Base-by-base conservation (phyloP, 495 filamentous ascomycete species). In the Daldinia concentrica region DNA sequence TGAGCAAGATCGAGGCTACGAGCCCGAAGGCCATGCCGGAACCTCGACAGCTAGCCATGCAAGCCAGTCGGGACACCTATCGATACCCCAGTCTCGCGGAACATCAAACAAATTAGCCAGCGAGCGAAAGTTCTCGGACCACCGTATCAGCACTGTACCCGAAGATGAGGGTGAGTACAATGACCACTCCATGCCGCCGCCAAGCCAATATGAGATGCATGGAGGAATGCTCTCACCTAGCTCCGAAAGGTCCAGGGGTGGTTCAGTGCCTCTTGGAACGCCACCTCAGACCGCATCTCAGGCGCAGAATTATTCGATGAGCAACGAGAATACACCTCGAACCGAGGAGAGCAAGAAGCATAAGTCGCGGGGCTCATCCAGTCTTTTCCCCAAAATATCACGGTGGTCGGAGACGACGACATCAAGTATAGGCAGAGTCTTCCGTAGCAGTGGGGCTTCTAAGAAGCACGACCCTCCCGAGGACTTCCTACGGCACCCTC, bases 321-420 rank as follows among this genome's bases (percentile, higher is more conserved):
- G 89, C 79, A 87, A 86, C 58, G 93, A 95, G 71, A 91, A 93
- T 57, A 94, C 93, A 0, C 93, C 93, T 32, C 74, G 74, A 58
- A 89, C 87, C 6, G 91, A 92, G 30, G 94, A 94, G 79, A 85
- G 87, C 64, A 90, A 90, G 73, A 98, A 97, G 82, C 93, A 97
- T 80, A 96, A 97, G 79, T 95, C 93, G 11, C 92, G 87, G 79
- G 90, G 87, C 73, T 95, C 93, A 14, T 95, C 93, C 4, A 90
- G 97, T 77, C 95, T 86, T 82, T 85, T 94, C 81, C 92, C 93
- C 26, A 97, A 94, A 80, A 92, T 97, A 66, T 98, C 96, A 12
- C 89, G 95, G 32, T 99, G 95, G 95, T 98, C 95, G 4, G 94
- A 95, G 80, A 98, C 95, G 22, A 98, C 95, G 4, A 86, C 94